phyloP scores from a whole-genome alignment of 1,284 basidiomycete species.

The Microbotryum scabiosae region DNA sequence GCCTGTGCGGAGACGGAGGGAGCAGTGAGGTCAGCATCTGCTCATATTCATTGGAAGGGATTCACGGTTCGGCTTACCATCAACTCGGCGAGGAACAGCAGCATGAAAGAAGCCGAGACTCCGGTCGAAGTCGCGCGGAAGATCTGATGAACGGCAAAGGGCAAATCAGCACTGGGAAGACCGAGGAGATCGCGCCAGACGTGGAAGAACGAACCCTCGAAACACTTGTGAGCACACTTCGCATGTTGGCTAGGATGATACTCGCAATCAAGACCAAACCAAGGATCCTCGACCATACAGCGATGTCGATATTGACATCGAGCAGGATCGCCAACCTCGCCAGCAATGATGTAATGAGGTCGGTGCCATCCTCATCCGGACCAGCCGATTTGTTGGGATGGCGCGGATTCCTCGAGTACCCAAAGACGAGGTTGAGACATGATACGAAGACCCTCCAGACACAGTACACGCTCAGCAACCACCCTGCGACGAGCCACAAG shows the following conservation, averaged over 20 bases:
- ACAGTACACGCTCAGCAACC: constrained; percentile 42
- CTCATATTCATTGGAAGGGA: background rate
- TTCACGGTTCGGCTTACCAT: constrained; percentile 31
- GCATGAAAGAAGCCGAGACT: constrained; percentile 41
- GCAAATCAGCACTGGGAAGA: background rate
- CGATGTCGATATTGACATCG: constrained; percentile 40
- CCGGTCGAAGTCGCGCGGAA: constrained; percentile 41
- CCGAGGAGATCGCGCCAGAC: too few species aligned
- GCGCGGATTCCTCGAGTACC: constrained; percentile 22
- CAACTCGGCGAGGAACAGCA: constrained; percentile 42
- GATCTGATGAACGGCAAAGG: constrained; percentile 21
- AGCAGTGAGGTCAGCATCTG: background rate
- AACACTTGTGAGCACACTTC: constrained; percentile 40
- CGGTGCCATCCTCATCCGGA: constrained; percentile 19
- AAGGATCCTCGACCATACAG: constrained; percentile 40
- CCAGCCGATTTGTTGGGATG: constrained; percentile 3
- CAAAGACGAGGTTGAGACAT: constrained; percentile 39
- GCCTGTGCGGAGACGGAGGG: constrained; percentile 30
- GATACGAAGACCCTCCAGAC: constrained; percentile 37
- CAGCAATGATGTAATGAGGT: constrained; percentile 34
- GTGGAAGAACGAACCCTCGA: constrained; percentile 27
- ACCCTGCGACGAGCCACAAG: constrained; percentile 36
- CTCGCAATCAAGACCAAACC: constrained; percentile 40
- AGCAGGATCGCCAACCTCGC: constrained; percentile 37
- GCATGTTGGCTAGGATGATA: constrained; percentile 42